Percentiles rank a stretch among this genome's conserved stretches.
phyloP scores from a whole-genome alignment of 352 stramenopile genomes.

The Pythium aquatile region DNA sequence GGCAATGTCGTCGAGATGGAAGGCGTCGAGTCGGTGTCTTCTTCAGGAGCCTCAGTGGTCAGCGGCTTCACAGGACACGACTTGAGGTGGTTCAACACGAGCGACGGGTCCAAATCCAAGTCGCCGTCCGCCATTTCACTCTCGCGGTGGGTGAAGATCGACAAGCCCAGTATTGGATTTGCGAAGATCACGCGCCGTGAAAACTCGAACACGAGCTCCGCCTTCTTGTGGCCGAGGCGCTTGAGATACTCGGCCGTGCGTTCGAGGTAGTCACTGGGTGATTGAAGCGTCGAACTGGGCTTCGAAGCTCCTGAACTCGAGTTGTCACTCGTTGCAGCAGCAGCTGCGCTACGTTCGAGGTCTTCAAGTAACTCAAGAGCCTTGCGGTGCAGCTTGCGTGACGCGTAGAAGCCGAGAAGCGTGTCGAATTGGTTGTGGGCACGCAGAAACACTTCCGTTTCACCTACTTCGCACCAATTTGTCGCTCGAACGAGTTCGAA shows the following conservation, averaged over 20 bases:
- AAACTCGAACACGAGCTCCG: slow-evolving; percentile 80
- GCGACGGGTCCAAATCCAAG: slow-evolving; percentile 62
- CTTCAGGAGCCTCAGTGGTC: background rate
- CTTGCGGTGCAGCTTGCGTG: slow-evolving; percentile 72
- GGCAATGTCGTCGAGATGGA: slow-evolving; percentile 32
- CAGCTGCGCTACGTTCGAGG: slow-evolving; percentile 53
- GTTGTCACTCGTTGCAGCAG: slow-evolving; percentile 13
- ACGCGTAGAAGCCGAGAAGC: slow-evolving; percentile 69
- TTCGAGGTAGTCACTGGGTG: slow-evolving; percentile 51
- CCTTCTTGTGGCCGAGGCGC: slow-evolving; percentile 56
- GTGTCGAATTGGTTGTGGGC: slow-evolving; percentile 58
- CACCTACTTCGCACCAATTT: slow-evolving; percentile 72
- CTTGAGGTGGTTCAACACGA: slow-evolving; percentile 69
- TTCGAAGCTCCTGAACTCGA: background rate
- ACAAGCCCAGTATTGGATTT: slow-evolving; percentile 53
- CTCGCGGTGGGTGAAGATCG: slow-evolving; percentile 76
- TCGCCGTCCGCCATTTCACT: slow-evolving; percentile 36
- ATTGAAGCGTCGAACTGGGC: slow-evolving; percentile 23
- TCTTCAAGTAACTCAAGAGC: slow-evolving; percentile 80
- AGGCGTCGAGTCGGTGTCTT: slow-evolving; percentile 10
- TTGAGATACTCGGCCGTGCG: slow-evolving; percentile 69
- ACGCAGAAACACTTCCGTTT: slow-evolving; percentile 76
- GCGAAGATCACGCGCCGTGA: slow-evolving; percentile 63
- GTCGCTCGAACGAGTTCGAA: slow-evolving; percentile 46
- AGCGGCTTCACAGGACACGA: slow-evolving; percentile 34